Percentiles rank a stretch among this genome's conserved stretches.
phyloP scores from a whole-genome alignment of 2,329 filamentous ascomycete species.

The Coccinonectria pachysandricola region DNA sequence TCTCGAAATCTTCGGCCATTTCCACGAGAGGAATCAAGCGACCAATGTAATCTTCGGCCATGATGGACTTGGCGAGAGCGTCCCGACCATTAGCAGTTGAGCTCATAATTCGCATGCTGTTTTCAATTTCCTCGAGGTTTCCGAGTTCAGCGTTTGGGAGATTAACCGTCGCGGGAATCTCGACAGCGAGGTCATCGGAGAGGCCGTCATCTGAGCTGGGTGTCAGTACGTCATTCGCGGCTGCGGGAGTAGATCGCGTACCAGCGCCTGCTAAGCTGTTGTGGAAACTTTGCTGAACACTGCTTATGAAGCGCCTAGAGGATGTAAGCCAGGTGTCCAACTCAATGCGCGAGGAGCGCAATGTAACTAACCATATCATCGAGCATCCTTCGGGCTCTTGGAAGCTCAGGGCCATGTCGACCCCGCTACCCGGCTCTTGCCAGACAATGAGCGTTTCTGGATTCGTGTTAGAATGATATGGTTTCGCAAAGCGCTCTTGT shows the following conservation, averaged over 20 bases:
- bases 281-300: conserved; percentile 66
- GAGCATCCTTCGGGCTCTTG: conserved; percentile 94
- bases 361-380: conserved; percentile 64
- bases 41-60: conserved; percentile 75
- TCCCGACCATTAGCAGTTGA: conserved; percentile 68
- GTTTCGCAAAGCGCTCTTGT: conserved; percentile 6
- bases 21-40: conserved; percentile 80
- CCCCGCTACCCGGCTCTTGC: conserved; percentile 74
- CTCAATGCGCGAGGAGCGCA: background rate
- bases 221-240: conserved; percentile 13
- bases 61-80: conserved; percentile 75
- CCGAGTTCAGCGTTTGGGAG: conserved; percentile 73
- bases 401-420: conserved; percentile 97
- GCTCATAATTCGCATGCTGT: conserved; percentile 70
- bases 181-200: conserved; percentile 75
- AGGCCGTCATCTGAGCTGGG: conserved; percentile 61
- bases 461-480: conserved; percentile 18
- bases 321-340: conserved; percentile 11
- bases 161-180: conserved; percentile 58
- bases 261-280: conserved; percentile 50
- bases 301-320: conserved; percentile 78
- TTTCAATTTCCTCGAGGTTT: conserved; percentile 75
- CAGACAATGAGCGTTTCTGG: conserved; percentile 95
- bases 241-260: conserved; percentile 26
- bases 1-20: conserved; percentile 85